A percentile compares a stretch with the other conserved stretches of the same genome.
These are phyloP conservation scores for Cercospora sp. DNA, from an alignment of 2,329 filamentous ascomycete genomes.

Conservation along the genomic window DNA sequence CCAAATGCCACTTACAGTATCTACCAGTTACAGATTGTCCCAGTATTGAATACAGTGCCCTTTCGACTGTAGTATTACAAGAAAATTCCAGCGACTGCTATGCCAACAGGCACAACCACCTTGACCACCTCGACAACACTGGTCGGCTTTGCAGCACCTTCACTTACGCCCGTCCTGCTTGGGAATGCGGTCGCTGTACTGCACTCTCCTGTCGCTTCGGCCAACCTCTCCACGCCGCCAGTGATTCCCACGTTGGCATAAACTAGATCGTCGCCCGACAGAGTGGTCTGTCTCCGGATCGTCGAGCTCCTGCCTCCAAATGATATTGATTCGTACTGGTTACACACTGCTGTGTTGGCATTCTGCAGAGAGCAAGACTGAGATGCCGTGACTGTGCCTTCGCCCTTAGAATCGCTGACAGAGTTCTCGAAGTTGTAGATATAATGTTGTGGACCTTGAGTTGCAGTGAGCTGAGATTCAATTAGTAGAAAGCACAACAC, in stretches of 20 bases:
- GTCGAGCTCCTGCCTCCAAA: slow-evolving; percentile 6
- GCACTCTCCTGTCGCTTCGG: slow-evolving; percentile 13
- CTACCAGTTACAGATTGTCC: background rate
- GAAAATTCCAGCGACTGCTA: slow-evolving; percentile 12
- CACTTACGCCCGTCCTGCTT: slow-evolving; percentile 5
- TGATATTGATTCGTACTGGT: slow-evolving; percentile 12
- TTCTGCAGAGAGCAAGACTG: slow-evolving; percentile 12
- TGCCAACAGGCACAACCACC: slow-evolving; percentile 21
- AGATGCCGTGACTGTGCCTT: slow-evolving; percentile 8
- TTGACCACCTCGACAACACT: slow-evolving; percentile 22
- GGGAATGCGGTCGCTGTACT: slow-evolving; percentile 5
- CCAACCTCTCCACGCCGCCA: slow-evolving; percentile 21
- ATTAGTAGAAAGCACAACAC: background rate
- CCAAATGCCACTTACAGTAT: too few species aligned
- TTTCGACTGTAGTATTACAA: background rate
- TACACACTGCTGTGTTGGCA: slow-evolving; percentile 7
- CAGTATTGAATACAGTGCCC: background rate
- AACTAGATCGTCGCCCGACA: background rate
- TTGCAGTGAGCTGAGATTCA: slow-evolving; percentile 16
- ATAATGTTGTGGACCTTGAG: slow-evolving; percentile 16
- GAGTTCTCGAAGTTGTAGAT: slow-evolving; percentile 11
- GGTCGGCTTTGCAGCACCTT: slow-evolving; percentile 16
- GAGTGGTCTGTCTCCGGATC: slow-evolving; percentile 6
- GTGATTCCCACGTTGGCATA: slow-evolving; percentile 24
- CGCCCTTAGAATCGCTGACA: slow-evolving; percentile 6